Evolutionary conservation across 2,329 filamentous ascomycete genomes (phyloP).

Genomic region (Xylogone sp.): DNA sequence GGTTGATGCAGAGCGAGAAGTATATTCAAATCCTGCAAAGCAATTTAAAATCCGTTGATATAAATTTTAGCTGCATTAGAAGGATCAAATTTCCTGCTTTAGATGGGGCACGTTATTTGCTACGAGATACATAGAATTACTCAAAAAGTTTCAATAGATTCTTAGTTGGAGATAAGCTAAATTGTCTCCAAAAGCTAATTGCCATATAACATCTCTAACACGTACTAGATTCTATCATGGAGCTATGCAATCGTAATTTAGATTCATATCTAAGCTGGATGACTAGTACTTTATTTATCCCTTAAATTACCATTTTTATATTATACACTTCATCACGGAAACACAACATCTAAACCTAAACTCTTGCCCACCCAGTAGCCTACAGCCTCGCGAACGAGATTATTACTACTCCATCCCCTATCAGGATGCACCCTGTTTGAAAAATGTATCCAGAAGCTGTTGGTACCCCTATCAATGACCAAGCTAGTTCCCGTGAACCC

Average conservation of each 20-base stretch:
- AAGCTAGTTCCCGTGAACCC: slow-evolving; percentile 25
- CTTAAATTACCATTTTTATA: too few species aligned
- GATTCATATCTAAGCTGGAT: too few species aligned
- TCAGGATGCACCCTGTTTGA: slow-evolving; percentile 23
- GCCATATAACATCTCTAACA: too few species aligned
- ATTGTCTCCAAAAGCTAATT: too few species aligned
- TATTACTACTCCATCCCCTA: slow-evolving; percentile 19
- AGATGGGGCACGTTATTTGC: not conserved
- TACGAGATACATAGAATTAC: not conserved
- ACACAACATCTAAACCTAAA: slow-evolving; percentile 15
- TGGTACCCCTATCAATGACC: slow-evolving; percentile 20
- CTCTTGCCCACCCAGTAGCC: slow-evolving; percentile 21
- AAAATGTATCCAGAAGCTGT: slow-evolving; percentile 23
- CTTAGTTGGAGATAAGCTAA: too few species aligned
- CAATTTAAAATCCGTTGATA: not conserved
- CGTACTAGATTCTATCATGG: too few species aligned
- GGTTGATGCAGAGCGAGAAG: not conserved
- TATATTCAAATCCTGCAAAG: not conserved
- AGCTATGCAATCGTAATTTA: too few species aligned
- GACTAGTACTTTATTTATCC: too few species aligned
- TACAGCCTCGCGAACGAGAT: slow-evolving; percentile 18
- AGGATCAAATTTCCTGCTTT: not conserved
- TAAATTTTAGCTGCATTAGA: not conserved
- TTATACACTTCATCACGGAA: slow-evolving; percentile 7
- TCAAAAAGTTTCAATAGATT: not conserved